phyloP scores from a whole-genome alignment of 768 basidiomycete genomes.

The Lactifluus pinguis region DNA sequence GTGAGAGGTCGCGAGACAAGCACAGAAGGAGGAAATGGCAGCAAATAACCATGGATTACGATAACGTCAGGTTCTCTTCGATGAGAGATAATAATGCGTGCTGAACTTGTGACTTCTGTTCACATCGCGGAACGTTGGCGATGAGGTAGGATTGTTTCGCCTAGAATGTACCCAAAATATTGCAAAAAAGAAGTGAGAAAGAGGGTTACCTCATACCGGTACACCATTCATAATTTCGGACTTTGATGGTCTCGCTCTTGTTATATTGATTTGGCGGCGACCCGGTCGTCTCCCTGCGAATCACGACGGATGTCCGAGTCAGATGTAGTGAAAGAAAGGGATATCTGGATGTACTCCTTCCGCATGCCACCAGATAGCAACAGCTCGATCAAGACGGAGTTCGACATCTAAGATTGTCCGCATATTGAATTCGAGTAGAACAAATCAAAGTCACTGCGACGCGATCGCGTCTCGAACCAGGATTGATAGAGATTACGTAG shows the following conservation, averaged over 20 bases:
- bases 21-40: too few species aligned
- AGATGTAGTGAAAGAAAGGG: conserved; percentile 87
- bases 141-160: too few species aligned
- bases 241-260: conserved; percentile 42
- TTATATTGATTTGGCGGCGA: conserved; percentile 99
- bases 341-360: conserved; percentile 97
- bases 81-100: too few species aligned
- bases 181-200: too few species aligned
- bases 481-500: conserved; percentile 33
- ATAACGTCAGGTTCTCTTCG: too few species aligned
- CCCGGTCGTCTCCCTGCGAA: conserved; percentile 94
- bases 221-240: too few species aligned
- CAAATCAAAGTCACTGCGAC: conserved; percentile 75
- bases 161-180: too few species aligned
- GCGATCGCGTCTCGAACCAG: conserved; percentile 36
- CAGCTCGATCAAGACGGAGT: conserved; percentile 99
- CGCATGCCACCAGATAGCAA: conserved; percentile 98
- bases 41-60: too few species aligned
- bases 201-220: too few species aligned
- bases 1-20: too few species aligned
- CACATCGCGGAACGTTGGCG: too few species aligned
- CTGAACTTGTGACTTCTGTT: too few species aligned
- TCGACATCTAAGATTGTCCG: conserved; percentile 97
- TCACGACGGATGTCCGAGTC: conserved; percentile 92
- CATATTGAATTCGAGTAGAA: conserved; percentile 99